Percentiles rank a stretch among this genome's conserved stretches.
Conservation (phyloP, 768 basidiomycete species). For the Leccinum subtestaceum region DNA sequence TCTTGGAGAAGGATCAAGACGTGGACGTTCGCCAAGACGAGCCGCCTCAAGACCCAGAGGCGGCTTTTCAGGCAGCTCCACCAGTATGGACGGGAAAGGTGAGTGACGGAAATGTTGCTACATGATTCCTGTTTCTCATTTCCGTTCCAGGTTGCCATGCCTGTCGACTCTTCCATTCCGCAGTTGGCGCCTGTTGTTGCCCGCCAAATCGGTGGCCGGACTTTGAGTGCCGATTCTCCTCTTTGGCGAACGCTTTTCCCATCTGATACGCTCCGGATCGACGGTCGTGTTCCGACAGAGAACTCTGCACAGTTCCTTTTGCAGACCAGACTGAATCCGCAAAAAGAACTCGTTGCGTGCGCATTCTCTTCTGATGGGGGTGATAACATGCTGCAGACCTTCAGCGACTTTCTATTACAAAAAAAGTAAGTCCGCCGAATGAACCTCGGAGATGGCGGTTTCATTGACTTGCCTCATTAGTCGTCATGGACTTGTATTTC, state of each 20-base stretch:
- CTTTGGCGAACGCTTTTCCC: slow-evolving; percentile 82
- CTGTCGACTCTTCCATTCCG: slow-evolving; percentile 66
- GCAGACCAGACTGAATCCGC: slow-evolving; percentile 70
- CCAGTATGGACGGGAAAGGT: slow-evolving; percentile 78
- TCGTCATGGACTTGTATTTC: slow-evolving; percentile 83
- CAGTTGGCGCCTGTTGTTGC: slow-evolving; percentile 67
- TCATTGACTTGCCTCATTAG: slow-evolving; percentile 37
- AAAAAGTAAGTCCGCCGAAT: slow-evolving; percentile 56
- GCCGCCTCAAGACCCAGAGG: slow-evolving; percentile 41
- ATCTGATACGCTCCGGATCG: slow-evolving; percentile 64
- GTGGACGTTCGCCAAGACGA: slow-evolving; percentile 23
- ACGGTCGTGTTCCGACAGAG: slow-evolving; percentile 79
- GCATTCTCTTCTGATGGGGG: slow-evolving; percentile 59
- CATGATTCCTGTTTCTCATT: slow-evolving; percentile 11
- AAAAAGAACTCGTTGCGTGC: slow-evolving; percentile 78
- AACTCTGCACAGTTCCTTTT: slow-evolving; percentile 77
- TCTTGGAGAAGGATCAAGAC: slow-evolving; percentile 61
- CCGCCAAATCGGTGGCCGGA: slow-evolving; percentile 76
- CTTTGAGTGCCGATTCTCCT: slow-evolving; percentile 50
- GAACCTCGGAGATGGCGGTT: slow-evolving; percentile 10
- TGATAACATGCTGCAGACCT: slow-evolving; percentile 50
- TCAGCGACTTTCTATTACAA: slow-evolving; percentile 64
- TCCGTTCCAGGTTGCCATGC: slow-evolving; percentile 66
- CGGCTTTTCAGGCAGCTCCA: slow-evolving; percentile 52
- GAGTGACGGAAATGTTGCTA: slow-evolving; percentile 21